Base-by-base conservation (phyloP, 208 protist species). In the Trypanosoma scelopori region DNA sequence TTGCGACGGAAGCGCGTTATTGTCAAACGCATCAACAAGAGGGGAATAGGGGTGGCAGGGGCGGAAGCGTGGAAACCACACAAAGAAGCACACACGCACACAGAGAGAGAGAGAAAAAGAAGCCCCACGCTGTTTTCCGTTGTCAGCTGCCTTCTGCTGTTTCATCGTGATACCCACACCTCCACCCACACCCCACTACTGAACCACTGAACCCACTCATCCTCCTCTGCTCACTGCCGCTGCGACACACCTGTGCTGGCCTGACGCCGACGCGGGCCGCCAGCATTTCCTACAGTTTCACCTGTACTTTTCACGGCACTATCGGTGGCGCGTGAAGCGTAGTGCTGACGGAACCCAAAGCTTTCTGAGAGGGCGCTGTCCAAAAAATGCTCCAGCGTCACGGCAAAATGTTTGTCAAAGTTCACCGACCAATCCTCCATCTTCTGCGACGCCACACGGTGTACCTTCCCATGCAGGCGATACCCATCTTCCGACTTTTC, bases 371-470 rank as follows among this genome's bases (percentile, higher is more conserved):
- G 77, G 4, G 85, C 84, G 47, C 76, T 76, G 32, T 95, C 50
- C 55, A 95, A 47, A 62, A 95, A 95, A 74, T 95, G 85, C 76
- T 91, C 82, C 43, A 95, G 61, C 59, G 72, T 89, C 16, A 87
- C 79, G 46, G 85, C 85, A 56, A 91, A 90, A 63, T 95, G 84
- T 48, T 86, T 81, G 39, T 95, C 85, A 66, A 95, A 95, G 52
- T 63, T 78, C 20, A 95, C 64, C 13, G 71, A 70, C 86, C 89
- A 95, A 50, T 88, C 82, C 70, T 95, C 86, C 67, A 76, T 77
- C 62, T 61, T 65, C 62, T 79, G 69, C 41, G 73, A 85, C 20
- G 69, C 71, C 46, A 61, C 71, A 55, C 88, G 85, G 49, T 79
- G 79, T 48, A 95, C 78, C 60, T 85, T 73, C 15, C 89, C 89